Conservation (phyloP, 2,329 filamentous ascomycete genomes). For the Pseudogymnoascus sp. region DNA sequence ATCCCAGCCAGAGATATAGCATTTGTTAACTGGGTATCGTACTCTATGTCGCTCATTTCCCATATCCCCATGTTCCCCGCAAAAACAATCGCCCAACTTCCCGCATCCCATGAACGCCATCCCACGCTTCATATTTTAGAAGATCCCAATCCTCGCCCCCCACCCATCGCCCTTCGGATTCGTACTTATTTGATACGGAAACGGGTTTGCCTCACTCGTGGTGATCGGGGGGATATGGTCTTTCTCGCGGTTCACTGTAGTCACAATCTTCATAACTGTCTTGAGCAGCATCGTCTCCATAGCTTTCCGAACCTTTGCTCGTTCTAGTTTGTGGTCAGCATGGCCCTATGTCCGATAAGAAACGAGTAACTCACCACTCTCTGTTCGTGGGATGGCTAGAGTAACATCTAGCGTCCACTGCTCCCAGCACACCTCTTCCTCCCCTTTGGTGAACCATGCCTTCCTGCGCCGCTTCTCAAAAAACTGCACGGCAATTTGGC, state of each 20-base stretch:
- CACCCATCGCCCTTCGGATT: constrained; percentile 75
- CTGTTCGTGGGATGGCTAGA: constrained; percentile 81
- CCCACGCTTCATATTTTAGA: constrained; percentile 7
- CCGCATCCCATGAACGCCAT: neutral
- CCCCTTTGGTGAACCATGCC: constrained; percentile 69
- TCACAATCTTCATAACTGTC: constrained; percentile 82
- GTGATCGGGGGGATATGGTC: constrained; percentile 97
- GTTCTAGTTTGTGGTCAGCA: constrained; percentile 45
- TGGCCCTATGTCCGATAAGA: neutral
- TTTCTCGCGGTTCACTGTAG: constrained; percentile 78
- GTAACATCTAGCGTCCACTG: constrained; percentile 90
- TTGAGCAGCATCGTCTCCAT: constrained; percentile 87
- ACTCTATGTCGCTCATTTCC: constrained; percentile 6
- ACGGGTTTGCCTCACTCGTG: constrained; percentile 83
- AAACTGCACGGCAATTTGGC: constrained; percentile 81
- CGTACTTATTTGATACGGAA: constrained; percentile 86
- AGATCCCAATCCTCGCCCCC: constrained; percentile 68
- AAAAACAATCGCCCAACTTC: neutral
- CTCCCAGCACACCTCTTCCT: constrained; percentile 97
- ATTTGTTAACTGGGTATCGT: constrained; percentile 7
- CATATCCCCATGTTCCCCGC: neutral
- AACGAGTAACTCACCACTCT: constrained; percentile 57
- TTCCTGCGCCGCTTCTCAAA: constrained; percentile 86
- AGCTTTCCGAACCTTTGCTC: constrained; percentile 76
- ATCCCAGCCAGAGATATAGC: constrained; percentile 5